A percentile compares a stretch with the other conserved stretches of the same genome.
These are phyloP conservation scores for Kodamaea lidongshanica DNA, from an alignment of 805 yeast species.

Conservation along the genomic window DNA sequence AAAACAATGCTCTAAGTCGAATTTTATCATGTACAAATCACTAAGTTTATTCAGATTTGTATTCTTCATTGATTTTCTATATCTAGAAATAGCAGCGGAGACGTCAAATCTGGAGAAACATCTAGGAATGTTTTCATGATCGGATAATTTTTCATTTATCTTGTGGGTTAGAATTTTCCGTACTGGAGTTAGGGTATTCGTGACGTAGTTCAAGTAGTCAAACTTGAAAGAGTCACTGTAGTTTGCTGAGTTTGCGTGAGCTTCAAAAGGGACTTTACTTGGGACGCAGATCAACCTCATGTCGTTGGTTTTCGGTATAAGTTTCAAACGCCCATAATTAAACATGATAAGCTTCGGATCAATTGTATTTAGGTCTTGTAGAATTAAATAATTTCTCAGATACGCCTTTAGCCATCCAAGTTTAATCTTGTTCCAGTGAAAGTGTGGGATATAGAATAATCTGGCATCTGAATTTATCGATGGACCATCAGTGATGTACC, in stretches of 20 bases:
- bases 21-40: constrained; percentile 50
- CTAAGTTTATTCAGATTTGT: constrained; percentile 17
- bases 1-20: constrained; percentile 73
- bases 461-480: constrained; percentile 23
- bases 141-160: constrained; percentile 11
- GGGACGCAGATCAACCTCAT: constrained; percentile 62
- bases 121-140: constrained; percentile 18
- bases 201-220: constrained; percentile 28
- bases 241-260: constrained; percentile 7
- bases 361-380: constrained; percentile 2
- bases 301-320: constrained; percentile 56
- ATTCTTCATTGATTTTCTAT: constrained; percentile 1
- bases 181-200: constrained; percentile 40
- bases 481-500: constrained; percentile 56
- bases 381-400: constrained; percentile 28
- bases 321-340: constrained; percentile 38
- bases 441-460: constrained; percentile 50
- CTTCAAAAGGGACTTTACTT: constrained; percentile 4
- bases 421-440: constrained; percentile 47
- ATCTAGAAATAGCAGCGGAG: constrained; percentile 16
- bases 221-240: constrained; percentile 26
- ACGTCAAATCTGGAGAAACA: constrained; percentile 43
- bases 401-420: constrained; percentile 40
- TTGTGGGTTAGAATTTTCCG: constrained; percentile 22
- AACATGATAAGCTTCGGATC: constrained; percentile 1